Evolutionary conservation across 225 moss, liverwort and hornwort genomes (phyloP).

Genomic region (Straminergon stramineum): DNA sequence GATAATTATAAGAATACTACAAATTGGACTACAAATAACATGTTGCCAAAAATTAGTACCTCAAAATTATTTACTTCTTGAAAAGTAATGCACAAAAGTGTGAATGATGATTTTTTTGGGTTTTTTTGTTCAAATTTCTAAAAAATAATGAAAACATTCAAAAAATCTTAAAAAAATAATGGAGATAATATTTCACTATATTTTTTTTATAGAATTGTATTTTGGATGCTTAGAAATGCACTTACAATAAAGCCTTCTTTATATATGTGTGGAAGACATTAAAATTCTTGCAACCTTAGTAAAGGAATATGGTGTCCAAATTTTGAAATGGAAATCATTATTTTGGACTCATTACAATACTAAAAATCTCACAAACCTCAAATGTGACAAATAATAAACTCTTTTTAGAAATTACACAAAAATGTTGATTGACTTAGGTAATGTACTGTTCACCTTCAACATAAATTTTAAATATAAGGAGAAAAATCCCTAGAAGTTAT

Average conservation of each 20-base stretch:
- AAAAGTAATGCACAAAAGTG: background rate
- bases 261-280: no score
- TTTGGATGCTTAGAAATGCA: no score
- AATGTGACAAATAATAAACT: background rate
- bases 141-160: no score
- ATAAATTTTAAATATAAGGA: background rate
- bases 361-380: background rate
- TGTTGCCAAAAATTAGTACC: accelerated
- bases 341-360: background rate
- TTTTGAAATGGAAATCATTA: background rate
- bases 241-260: no score
- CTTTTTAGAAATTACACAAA: background rate
- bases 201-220: no score
- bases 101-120: background rate
- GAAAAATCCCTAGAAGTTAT: background rate
- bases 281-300: no score
- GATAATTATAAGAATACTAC: no score
- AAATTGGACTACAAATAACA: no score
- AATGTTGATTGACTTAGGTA: background rate
- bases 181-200: no score
- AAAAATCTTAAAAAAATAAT: no score
- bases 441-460: background rate
- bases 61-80: background rate
- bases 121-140: background rate
- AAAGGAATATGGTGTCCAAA: background rate